Evolutionary conservation across 352 stramenopile species (phyloP), one percentile per base, ranked within the genome.

Genomic region (Phytophthora hybrid): DNA sequence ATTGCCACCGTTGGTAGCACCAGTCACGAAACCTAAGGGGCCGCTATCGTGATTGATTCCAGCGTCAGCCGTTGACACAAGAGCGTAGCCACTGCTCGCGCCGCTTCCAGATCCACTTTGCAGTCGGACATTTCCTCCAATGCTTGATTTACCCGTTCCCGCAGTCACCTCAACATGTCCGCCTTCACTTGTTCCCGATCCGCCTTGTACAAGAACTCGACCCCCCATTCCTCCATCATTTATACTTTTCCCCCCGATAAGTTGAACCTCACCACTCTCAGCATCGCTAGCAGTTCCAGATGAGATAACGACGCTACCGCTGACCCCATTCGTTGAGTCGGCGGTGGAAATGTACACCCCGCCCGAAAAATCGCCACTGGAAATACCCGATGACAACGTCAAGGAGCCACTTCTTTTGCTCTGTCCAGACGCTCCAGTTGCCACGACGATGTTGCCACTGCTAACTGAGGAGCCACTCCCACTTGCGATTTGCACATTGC

Each of bases 211-310:
- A 2, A 73, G 23, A 34, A 85, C 58, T 31, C 63, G 31, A 14
- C 80, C 80, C 54, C 80, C 80, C 39, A 65, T 73, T 14, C 78
- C 71, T 18, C 53, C 66, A 29, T 72, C 66, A n/a, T 83, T 69
- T 8, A 46, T 73, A 53, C 67, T 81, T 11, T 54, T 52, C 5
- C 80, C 80, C 16, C 57, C 73, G 23, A 68, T n/a, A 3, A 87
- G 32, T 34, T 79, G 63, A 14, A 83, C 26, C 31, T 77, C 59
- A 19, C 77, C 71, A 0, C 68, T 71, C 4, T 84, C 75, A 7
- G 59, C 53, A 16, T 44, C 60, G 29, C 63, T 57, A 29, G 74
- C 70, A 4, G 65, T 51, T 0, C 80, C 80, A 8, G 74, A 73
- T 1, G 52, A 74, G 18, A 87, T 34, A 5, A 59, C 32, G 39